Percentiles rank a stretch among this genome's conserved stretches.
Conservation (phyloP, 768 basidiomycete genomes). For the Lanmaoa rubissima region DNA sequence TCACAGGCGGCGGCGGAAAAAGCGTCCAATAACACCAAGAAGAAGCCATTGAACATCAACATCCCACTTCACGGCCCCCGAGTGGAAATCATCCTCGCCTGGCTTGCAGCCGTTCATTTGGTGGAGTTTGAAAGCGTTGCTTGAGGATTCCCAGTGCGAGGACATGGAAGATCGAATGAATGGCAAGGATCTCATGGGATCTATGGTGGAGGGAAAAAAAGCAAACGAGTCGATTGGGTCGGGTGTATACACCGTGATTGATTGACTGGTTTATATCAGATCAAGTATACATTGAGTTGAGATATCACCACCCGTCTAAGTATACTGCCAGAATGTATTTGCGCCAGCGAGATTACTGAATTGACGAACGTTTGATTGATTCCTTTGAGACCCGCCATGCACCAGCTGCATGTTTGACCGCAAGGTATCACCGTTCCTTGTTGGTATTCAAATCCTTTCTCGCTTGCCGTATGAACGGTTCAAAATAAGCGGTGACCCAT, state of each 20-base stretch:
- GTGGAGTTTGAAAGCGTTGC: slow-evolving; percentile 58
- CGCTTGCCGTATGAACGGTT: slow-evolving; percentile 24
- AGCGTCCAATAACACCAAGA: slow-evolving; percentile 37
- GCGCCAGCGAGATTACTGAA: background rate
- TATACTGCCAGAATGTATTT: background rate
- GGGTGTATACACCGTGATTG: background rate
- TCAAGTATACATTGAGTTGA: background rate
- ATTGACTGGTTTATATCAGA: background rate
- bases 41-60: slow-evolving; percentile 66
- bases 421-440: slow-evolving; percentile 24
- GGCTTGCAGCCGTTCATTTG: slow-evolving; percentile 79
- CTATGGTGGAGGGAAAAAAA: slow-evolving; percentile 5
- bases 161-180: background rate
- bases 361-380: slow-evolving; percentile 3
- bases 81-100: slow-evolving; percentile 82
- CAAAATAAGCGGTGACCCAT: slow-evolving; percentile 20
- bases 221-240: background rate
- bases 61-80: slow-evolving; percentile 84
- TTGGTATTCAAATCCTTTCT: slow-evolving; percentile 17
- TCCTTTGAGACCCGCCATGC: slow-evolving; percentile 18
- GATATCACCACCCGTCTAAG: background rate
- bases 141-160: slow-evolving; percentile 7
- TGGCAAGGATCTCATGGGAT: slow-evolving; percentile 14
- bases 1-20: slow-evolving; percentile 53
- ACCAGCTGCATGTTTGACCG: slow-evolving; percentile 23